Evolutionary conservation across 768 basidiomycete species (phyloP), one percentile per base, ranked within the genome.

Genomic region (Leucosporidium scottii): DNA sequence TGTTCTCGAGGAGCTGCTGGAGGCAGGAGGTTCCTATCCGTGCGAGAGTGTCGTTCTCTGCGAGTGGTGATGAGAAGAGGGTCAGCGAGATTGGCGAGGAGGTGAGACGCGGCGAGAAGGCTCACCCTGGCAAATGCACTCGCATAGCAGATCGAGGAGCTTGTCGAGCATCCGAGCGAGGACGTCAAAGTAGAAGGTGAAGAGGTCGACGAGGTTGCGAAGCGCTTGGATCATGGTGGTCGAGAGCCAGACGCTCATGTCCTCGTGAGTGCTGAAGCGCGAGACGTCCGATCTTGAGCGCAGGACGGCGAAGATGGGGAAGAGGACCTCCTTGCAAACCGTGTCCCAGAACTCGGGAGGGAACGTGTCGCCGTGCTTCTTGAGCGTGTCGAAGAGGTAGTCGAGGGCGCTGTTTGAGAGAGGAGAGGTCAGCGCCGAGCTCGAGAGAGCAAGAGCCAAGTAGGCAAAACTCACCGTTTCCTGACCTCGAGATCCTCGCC

Each of bases 181-280:
- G 21, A 86, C 91, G 61, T 90, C 87, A 76, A 97, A 98, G 81
- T 92, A 93, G 80, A 86, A 90, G 2, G 96, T 93, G 77, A 93
- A 99, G 27, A 99, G 84, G 76, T 94, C 91, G 66, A 99, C 90
- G 69, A 98, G 83, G 78, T 97, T 90, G 55, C 96, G 86, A 56
- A 99, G 83, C 1, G 96, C 96, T 76, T 97, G 93, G 59, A 98
- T 96, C 90, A 99, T 93, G 3, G 96, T 99, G 20, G 96, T 96
- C 30, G 93, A 97, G 56, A 99, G 79, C 96, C 96, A 99, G 31
- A 99, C 93, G 74, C 92, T 96, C 92, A 98, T 94, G 74, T 98
- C 96, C 76, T 98, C 96, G 75, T 96, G 92, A 7, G 92, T 93
- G 77, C 83, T 89, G 81, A 97, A 98, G 25, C 94, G 84, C 18